A percentile compares a stretch with the other conserved stretches of the same genome.
Conservation (phyloP, 208 protist species). For the Wallacemonas sp. region DNA sequence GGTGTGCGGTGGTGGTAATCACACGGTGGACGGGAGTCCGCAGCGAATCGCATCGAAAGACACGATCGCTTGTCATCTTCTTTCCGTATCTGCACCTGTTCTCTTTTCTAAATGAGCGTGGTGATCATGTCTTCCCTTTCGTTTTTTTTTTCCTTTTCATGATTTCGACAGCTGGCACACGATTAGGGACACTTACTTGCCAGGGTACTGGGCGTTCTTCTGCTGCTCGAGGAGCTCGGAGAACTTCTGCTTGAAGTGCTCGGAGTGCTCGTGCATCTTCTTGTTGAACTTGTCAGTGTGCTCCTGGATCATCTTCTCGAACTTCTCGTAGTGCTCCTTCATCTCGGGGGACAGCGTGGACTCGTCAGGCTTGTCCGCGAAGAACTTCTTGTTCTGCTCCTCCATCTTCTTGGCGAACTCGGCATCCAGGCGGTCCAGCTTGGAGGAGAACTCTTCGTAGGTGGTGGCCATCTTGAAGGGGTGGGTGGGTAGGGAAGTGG, state of each 20-base stretch:
- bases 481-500: not conserved
- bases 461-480: conserved; percentile 40
- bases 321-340: conserved; percentile 75
- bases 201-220: conserved; percentile 70
- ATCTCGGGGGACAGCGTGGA: conserved; percentile 65
- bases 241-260: conserved; percentile 69
- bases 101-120: too few relatives aligned
- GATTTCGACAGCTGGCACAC: too few relatives aligned
- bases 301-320: conserved; percentile 74
- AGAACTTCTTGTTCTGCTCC: conserved; percentile 76
- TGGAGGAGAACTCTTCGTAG: conserved; percentile 55
- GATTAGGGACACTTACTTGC: too few relatives aligned
- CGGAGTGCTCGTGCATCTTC: conserved; percentile 68
- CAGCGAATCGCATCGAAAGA: too few relatives aligned
- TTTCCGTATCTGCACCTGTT: too few relatives aligned
- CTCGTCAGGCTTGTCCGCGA: conserved; percentile 66
- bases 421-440: conserved; percentile 68
- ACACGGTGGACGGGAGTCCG: too few relatives aligned
- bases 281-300: conserved; percentile 77
- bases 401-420: conserved; percentile 75
- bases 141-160: too few relatives aligned
- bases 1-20: too few relatives aligned
- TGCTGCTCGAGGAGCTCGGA: conserved; percentile 72
- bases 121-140: too few relatives aligned
- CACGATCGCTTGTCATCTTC: too few relatives aligned